These are phyloP conservation scores for Curvularia spicifera DNA, from an alignment of 2,329 filamentous ascomycete genomes.

Conservation along the genomic window DNA sequence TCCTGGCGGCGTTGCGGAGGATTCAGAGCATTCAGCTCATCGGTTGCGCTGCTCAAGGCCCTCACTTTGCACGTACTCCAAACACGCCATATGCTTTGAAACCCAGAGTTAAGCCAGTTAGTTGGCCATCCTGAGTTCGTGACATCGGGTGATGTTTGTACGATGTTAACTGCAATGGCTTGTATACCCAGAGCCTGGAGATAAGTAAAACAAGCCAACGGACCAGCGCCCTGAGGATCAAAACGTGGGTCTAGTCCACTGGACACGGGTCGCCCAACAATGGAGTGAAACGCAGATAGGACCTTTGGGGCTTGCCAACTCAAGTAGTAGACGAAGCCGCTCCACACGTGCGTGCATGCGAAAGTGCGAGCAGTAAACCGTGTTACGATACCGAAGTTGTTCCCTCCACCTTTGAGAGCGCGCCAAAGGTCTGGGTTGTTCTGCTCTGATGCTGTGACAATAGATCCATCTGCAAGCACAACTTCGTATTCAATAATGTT, in stretches of 20 bases:
- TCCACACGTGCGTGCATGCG: conserved; percentile 39
- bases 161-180: conserved; percentile 52
- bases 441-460: conserved; percentile 38
- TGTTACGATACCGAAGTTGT: conserved; percentile 50
- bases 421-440: conserved; percentile 38
- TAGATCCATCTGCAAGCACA: conserved; percentile 46
- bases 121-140: conserved; percentile 37
- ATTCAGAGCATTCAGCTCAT: conserved; percentile 40
- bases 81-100: conserved; percentile 41
- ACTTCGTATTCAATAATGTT: conserved; percentile 46
- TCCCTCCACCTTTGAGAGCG: conserved; percentile 46
- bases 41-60: conserved; percentile 41
- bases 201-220: conserved; percentile 64
- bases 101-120: conserved; percentile 42
- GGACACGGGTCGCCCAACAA: conserved; percentile 12
- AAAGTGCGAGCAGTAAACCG: conserved; percentile 31
- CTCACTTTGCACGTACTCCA: conserved; percentile 47
- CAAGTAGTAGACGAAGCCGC: conserved; percentile 37
- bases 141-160: conserved; percentile 49
- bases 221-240: conserved; percentile 54
- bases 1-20: conserved; percentile 32
- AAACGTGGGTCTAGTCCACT: conserved; percentile 19
- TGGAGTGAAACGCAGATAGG: conserved; percentile 17
- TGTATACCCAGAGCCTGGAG: conserved; percentile 63
- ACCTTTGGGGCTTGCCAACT: conserved; percentile 19